Evolutionary conservation across 2,329 filamentous ascomycete species (phyloP).

Genomic region (Lachnellula occidentalis): DNA sequence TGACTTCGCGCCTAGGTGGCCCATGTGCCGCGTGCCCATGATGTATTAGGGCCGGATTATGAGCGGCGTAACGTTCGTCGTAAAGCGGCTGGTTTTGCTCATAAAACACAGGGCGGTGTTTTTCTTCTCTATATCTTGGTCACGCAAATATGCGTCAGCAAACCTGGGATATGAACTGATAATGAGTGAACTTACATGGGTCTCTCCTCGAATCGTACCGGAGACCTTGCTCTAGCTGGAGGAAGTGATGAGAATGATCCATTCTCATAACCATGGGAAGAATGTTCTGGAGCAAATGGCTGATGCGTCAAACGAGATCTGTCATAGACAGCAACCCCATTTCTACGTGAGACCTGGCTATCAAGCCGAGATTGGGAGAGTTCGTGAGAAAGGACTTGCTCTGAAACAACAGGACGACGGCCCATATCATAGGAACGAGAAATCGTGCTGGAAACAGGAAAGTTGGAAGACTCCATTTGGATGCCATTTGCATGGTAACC

Average conservation of each 20-base stretch:
- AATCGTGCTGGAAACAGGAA: conserved; percentile 17
- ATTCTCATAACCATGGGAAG: conserved; percentile 13
- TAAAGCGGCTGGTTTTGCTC: conserved; percentile 5
- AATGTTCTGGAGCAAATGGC: conserved; percentile 11
- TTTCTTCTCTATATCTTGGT: conserved; percentile 12
- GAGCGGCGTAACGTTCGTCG: conserved; percentile 1
- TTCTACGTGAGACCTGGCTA: conserved; percentile 10
- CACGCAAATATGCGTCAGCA: conserved; percentile 14
- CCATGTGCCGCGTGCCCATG: background rate
- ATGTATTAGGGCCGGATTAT: conserved; percentile 1
- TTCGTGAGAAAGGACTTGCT: conserved; percentile 25
- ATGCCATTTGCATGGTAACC: conserved; percentile 12
- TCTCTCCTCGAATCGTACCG: conserved; percentile 21
- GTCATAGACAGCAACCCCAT: conserved; percentile 21
- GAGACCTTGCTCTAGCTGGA: conserved; percentile 22
- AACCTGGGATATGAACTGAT: background rate
- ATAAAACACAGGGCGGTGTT: conserved; percentile 8
- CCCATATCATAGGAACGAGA: conserved; percentile 22
- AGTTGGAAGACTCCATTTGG: conserved; percentile 16
- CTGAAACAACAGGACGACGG: conserved; percentile 15
- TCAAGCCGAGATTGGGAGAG: conserved; percentile 29
- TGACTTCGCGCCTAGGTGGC: conserved; percentile 16
- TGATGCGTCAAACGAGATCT: conserved; percentile 10
- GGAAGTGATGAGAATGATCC: conserved; percentile 15
- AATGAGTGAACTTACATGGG: conserved; percentile 22